Percentiles rank a stretch among this genome's conserved stretches.
These are phyloP conservation scores for Aspergillus terreus DNA, from an alignment of 2,329 filamentous ascomycete genomes.

Conservation along the genomic window DNA sequence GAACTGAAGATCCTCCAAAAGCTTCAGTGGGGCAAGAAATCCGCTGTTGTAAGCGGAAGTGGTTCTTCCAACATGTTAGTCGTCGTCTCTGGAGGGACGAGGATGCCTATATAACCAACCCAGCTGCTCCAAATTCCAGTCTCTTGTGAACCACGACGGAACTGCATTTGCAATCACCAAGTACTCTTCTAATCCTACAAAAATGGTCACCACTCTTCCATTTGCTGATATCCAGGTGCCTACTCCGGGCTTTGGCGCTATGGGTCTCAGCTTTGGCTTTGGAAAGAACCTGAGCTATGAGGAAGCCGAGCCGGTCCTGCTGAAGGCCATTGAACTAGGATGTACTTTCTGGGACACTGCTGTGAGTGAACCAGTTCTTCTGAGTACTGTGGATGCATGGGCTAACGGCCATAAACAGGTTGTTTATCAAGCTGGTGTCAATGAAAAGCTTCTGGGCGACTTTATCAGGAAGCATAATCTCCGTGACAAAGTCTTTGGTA, in stretches of 20 bases:
- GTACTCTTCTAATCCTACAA: background rate
- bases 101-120: too few relatives aligned
- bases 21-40: too few relatives aligned
- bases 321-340: constrained; percentile 48
- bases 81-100: too few relatives aligned
- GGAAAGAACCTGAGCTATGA: constrained; percentile 43
- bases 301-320: constrained; percentile 47
- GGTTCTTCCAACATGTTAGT: too few relatives aligned
- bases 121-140: too few relatives aligned
- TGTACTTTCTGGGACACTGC: constrained; percentile 49
- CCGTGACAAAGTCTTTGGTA: constrained; percentile 49
- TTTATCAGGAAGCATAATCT: constrained; percentile 51
- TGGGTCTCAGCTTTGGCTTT: constrained; percentile 46
- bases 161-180: too few relatives aligned
- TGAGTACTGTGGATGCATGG: too few relatives aligned
- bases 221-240: constrained; percentile 40
- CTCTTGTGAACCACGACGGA: too few relatives aligned
- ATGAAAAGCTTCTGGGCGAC: constrained; percentile 50
- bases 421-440: constrained; percentile 45
- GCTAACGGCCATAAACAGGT: constrained; percentile 28
- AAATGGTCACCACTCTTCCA: constrained; percentile 41
- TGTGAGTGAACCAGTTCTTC: constrained; percentile 22
- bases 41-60: too few relatives aligned
- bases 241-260: constrained; percentile 48
- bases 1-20: too few relatives aligned